phyloP scores from a whole-genome alignment of 306 rosid species.

The Quillaja saponaria region DNA sequence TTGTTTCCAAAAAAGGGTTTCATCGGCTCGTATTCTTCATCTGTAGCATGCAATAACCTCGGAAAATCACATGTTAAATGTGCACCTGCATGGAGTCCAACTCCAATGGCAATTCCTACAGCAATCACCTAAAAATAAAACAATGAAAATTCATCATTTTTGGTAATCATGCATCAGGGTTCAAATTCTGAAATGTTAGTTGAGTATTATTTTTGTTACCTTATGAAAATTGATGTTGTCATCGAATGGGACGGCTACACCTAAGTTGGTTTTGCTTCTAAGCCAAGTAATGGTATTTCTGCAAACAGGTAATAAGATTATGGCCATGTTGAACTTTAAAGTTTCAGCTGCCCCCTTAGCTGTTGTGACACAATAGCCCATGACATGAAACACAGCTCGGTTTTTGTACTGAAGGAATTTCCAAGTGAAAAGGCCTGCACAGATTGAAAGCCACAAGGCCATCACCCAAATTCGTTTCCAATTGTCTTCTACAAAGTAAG shows the following conservation, averaged over 20 bases:
- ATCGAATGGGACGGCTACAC: conserved; percentile 68
- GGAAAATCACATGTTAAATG: conserved; percentile 92
- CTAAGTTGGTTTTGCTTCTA: conserved; percentile 65
- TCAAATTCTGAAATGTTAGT: conserved; percentile 6
- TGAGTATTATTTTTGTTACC: conserved; percentile 33
- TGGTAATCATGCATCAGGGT: too few species aligned
- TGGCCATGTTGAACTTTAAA: conserved; percentile 83
- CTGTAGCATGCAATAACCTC: conserved; percentile 58
- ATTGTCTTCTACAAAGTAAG: conserved; percentile 72
- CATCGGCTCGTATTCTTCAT: conserved; percentile 62
- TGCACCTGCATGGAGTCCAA: conserved; percentile 57
- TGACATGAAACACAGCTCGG: conserved; percentile 63
- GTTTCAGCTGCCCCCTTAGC: conserved; percentile 95
- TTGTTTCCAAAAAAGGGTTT: conserved; percentile 52
- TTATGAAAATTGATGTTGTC: conserved; percentile 89
- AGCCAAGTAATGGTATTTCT: conserved; percentile 91
- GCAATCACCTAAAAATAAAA: conserved; percentile 61
- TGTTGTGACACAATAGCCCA: conserved; percentile 81
- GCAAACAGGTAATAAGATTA: conserved; percentile 80
- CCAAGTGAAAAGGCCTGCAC: conserved; percentile 76
- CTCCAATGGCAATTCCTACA: conserved; percentile 69
- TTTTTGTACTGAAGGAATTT: conserved; percentile 71
- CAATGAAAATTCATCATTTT: neutral
- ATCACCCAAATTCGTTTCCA: conserved; percentile 80
- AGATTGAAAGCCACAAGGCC: conserved; percentile 60